A percentile compares a stretch with the other conserved stretches of the same genome.
Conservation (phyloP, 1,139 yeast species). For the Suhomyces bolitotheri region DNA sequence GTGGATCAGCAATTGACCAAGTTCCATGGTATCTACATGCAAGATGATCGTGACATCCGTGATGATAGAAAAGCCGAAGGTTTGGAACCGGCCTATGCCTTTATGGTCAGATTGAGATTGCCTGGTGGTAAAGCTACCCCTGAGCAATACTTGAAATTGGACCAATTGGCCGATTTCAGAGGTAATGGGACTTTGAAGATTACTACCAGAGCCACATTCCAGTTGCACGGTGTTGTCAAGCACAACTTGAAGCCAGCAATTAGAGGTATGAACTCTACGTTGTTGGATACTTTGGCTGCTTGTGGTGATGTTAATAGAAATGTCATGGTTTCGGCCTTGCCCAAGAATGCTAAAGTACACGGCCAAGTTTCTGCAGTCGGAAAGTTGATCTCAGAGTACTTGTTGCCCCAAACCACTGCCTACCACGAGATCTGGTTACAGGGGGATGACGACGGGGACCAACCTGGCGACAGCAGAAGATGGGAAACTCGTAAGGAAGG, state of each 20-base stretch:
- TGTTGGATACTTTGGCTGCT: conserved; percentile 94
- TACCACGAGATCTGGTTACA: conserved; percentile 97
- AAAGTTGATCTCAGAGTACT: conserved; percentile 68
- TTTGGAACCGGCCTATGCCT: conserved; percentile 90
- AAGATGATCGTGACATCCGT: conserved; percentile 95
- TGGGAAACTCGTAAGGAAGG: conserved; percentile 77
- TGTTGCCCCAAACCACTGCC: conserved; percentile 90
- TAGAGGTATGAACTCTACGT: conserved; percentile 86
- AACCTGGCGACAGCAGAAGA: conserved; percentile 63
- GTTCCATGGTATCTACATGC: conserved; percentile 98
- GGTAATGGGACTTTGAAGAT: conserved; percentile 94
- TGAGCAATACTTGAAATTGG: conserved; percentile 82
- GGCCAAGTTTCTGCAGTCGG: conserved; percentile 68
- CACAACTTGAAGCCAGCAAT: conserved; percentile 87
- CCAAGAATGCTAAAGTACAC: conserved; percentile 81
- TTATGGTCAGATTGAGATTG: conserved; percentile 94
- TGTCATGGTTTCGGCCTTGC: conserved; percentile 88
- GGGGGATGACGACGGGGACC: conserved; percentile 77
- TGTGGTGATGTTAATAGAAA: conserved; percentile 99
- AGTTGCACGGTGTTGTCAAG: conserved; percentile 92
- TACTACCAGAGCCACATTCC: conserved; percentile 97
- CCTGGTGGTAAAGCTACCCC: conserved; percentile 95
- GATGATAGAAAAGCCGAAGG: conserved; percentile 92
- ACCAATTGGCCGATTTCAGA: conserved; percentile 74
- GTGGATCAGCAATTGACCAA: conserved; percentile 92